Evolutionary conservation across 768 basidiomycete species (phyloP), one percentile per base, ranked within the genome.

Genomic region (Kwoniella dendrophila): DNA sequence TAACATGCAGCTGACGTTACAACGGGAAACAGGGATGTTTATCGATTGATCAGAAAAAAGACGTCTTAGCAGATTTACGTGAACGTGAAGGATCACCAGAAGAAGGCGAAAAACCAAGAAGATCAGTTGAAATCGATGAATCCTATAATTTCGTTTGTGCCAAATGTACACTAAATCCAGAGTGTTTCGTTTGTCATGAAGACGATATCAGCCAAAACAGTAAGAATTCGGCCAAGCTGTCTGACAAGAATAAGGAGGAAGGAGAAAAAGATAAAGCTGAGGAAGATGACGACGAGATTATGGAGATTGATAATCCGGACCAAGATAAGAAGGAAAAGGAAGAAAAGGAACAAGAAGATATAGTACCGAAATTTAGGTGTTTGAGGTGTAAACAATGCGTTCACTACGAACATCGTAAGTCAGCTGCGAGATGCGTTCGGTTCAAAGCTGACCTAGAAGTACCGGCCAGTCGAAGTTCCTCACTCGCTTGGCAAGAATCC

Each of bases 341-440:
- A 16, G 27, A 41, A 53, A 26, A 38, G 12, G 51, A 41, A 16
- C 33, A 43, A 27, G 67, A 58, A 2, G 59, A 56, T n/a, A n/a
- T n/a, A 22, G 40, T 49, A 16, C 43, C 91, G 10, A 80, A 92
- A 33, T 95, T 91, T 78, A 84, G 93, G 26, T 96, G 93, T 78
- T 75, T 86, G 52, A 84, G 87, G 20, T 96, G 93, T 82, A 90
- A 88, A 70, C 86, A 92, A 47, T 82, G 87, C 4, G 85, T 88
- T 8, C 93, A 96, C 78, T 95, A 95, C 76, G 80, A 80, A 24
- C 90, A 93, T 79, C 80, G 75, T 79, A 32, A 66, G 73, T 58
- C 7, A 1, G 0, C 32, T 12, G 2, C 10, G 36, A n/a, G 29
- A 18, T 12, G 34, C 38, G 43, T 20, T 20, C 12, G 20, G 16